Evolutionary conservation across 2,329 filamentous ascomycete species (phyloP), one percentile per base, ranked within the genome.

Genomic region (Trichoderma arundinaceum): DNA sequence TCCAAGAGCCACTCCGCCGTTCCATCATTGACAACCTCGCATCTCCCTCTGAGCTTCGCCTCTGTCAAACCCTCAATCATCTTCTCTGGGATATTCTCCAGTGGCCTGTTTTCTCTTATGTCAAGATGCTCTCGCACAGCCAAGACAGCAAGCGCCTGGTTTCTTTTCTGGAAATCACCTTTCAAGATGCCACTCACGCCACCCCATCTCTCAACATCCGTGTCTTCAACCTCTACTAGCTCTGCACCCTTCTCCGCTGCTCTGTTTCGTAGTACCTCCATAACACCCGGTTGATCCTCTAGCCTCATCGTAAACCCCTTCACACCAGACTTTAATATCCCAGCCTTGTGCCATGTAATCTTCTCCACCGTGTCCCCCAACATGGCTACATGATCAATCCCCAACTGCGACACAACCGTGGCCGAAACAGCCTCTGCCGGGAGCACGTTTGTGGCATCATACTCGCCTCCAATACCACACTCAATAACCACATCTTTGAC

Each of bases 391-490:
- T 97, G 94, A 72, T 97, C 94, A 67, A 97, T 90, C 3, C 92
- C 93, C 49, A 97, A 77, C 72, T 90, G 92, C 19, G 92, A 89
- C 43, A 97, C 88, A 0, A 90, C 91, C 1, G 88, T 86, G 1
- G 88, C 89, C 7, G 86, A 88, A 1, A 93, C 90, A 12, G 86
- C 83, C 10, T 84, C 81, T 0, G 79, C 64, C 0, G 83, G 82
- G 6, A 99, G 78, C 22, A 98, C 86, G 73, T 98, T 98, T 9
- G 95, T 99, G 33, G 91, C 90, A 74, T 98, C 94, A 73, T 93
- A 93, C 78, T 97, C 92, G 56, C 94, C 95, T 15, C 95, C 95
- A 69, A 98, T 96, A 0, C 95, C 95, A 72, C 92, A 96, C 78
- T 99, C 95, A 39, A 98, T 84, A 9, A 98, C 88, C 0, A 92